These are phyloP conservation scores for Picea sitchensis DNA, from an alignment of 75 land plant genomes.

Conservation along the genomic window DNA sequence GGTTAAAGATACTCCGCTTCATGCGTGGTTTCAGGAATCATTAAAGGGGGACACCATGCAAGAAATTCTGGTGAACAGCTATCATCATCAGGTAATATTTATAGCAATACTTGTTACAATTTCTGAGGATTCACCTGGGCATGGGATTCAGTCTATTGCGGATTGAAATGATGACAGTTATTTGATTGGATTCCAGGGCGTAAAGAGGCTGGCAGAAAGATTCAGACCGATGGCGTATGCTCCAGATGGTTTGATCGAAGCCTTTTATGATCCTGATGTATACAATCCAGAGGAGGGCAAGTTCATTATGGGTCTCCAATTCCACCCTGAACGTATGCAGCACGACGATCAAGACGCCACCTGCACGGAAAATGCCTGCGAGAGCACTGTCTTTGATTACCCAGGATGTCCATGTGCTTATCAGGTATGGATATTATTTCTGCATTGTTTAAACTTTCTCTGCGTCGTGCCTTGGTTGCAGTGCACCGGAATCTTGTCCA, in stretches of 20 bases:
- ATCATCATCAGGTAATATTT: conserved; percentile 66
- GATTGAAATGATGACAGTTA: not conserved
- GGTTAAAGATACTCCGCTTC: conserved; percentile 68
- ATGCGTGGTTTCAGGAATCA: conserved; percentile 73
- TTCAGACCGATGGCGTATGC: no score
- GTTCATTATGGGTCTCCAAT: no score
- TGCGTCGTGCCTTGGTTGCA: no score
- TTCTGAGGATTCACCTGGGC: not conserved
- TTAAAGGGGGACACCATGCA: conserved; percentile 34
- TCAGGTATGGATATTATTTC: conserved; percentile 34
- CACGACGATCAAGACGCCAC: conserved; percentile 24
- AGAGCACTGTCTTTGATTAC: conserved; percentile 52
- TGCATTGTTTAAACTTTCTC: not conserved
- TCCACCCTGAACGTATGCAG: no score
- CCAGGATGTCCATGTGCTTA: conserved; percentile 89
- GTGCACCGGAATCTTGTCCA: no score
- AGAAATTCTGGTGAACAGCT: conserved; percentile 79
- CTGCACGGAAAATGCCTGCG: not conserved
- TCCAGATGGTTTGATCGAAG: no score
- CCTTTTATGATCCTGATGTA: no score
- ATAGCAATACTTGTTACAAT: not conserved
- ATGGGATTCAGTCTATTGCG: not conserved
- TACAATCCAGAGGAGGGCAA: no score
- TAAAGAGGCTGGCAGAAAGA: no score
- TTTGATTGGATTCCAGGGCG: conserved; percentile 27